These are phyloP conservation scores for Tetrapyrgos nigripes DNA, from an alignment of 1,284 basidiomycete species.

Conservation along the genomic window DNA sequence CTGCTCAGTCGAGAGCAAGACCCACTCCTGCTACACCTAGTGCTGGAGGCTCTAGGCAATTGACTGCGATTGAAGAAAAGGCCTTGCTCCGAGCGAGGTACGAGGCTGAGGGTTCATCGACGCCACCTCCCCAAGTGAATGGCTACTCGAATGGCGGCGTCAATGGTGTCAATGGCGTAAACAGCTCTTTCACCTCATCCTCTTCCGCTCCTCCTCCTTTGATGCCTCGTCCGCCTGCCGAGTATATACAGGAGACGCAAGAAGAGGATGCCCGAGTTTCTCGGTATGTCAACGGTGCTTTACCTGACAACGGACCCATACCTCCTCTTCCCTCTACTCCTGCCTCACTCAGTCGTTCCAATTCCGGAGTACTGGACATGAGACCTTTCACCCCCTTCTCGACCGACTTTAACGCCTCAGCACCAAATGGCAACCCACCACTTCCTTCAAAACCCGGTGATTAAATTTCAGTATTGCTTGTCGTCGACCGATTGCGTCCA, in stretches of 20 bases:
- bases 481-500: background rate
- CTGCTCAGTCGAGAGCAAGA: slow-evolving; percentile 2
- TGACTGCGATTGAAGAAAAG: slow-evolving; percentile 82
- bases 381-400: slow-evolving; percentile 53
- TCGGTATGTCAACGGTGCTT: slow-evolving; percentile 21
- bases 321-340: slow-evolving; percentile 22
- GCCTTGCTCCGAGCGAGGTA: slow-evolving; percentile 68
- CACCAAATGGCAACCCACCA: slow-evolving; percentile 38
- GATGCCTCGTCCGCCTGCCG: slow-evolving; percentile 71
- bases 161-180: slow-evolving; percentile 23
- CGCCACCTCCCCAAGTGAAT: slow-evolving; percentile 21
- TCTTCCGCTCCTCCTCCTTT: slow-evolving; percentile 62
- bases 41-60: slow-evolving; percentile 35
- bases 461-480: background rate
- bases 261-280: slow-evolving; percentile 66
- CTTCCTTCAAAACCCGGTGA: slow-evolving; percentile 43
- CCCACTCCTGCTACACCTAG: slow-evolving; percentile 23
- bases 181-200: slow-evolving; percentile 17
- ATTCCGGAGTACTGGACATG: slow-evolving; percentile 34
- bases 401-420: slow-evolving; percentile 34
- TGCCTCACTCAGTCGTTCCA: slow-evolving; percentile 18
- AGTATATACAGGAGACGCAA: slow-evolving; percentile 80
- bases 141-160: slow-evolving; percentile 26
- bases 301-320: slow-evolving; percentile 16
- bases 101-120: slow-evolving; percentile 48